Conservation (phyloP, 1,284 basidiomycete genomes). For the Ustilago curta region DNA sequence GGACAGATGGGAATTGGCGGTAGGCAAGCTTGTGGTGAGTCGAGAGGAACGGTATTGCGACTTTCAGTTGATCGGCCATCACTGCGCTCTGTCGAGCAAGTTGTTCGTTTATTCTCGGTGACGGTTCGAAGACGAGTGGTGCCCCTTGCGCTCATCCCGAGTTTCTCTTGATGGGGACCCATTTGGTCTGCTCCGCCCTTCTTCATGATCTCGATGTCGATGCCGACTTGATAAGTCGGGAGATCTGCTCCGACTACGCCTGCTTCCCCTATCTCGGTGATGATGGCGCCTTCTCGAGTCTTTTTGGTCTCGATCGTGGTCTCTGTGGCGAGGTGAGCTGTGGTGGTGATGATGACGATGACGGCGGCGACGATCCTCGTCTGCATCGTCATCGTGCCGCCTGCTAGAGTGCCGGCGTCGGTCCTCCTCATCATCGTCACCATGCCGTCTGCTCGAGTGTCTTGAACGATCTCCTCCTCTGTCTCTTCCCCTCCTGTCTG, state of each 20-base stretch:
- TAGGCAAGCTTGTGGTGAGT: too few relatives aligned
- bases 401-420: not conserved
- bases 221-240: constrained; percentile 15
- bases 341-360: constrained; percentile 16
- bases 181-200: constrained; percentile 3
- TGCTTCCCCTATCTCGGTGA: constrained; percentile 4
- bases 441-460: constrained; percentile 18
- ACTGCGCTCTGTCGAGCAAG: too few relatives aligned
- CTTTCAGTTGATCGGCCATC: too few relatives aligned
- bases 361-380: not conserved
- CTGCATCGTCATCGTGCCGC: constrained; percentile 7
- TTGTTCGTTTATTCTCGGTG: too few relatives aligned
- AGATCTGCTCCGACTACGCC: constrained; percentile 35
- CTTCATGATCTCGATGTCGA: constrained; percentile 8
- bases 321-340: constrained; percentile 9
- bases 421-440: constrained; percentile 10
- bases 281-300: constrained; percentile 17
- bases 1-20: not conserved
- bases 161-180: constrained; percentile 1
- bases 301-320: constrained; percentile 11
- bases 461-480: constrained; percentile 4
- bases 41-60: too few relatives aligned
- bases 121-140: constrained; percentile 8
- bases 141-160: not conserved
- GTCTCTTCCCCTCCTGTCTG: constrained; percentile 19